A percentile compares a stretch with the other conserved stretches of the same genome.
Conservation (phyloP, 2,329 filamentous ascomycete genomes). For the Diaporthe velutina region DNA sequence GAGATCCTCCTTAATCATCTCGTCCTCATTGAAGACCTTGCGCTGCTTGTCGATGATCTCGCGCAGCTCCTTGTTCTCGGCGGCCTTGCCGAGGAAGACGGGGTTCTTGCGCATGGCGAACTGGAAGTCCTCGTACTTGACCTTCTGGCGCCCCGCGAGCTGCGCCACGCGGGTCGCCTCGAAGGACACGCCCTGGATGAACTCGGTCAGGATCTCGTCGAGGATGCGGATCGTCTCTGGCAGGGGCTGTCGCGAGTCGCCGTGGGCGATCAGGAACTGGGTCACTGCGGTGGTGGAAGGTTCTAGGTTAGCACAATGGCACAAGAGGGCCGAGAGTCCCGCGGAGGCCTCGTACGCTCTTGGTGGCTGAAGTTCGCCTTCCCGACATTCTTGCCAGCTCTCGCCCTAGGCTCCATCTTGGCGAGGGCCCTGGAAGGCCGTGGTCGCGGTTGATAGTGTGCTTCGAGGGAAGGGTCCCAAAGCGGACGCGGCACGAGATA, state of each 20-base stretch:
- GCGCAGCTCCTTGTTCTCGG: conserved; percentile 90
- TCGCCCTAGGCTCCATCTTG: conserved; percentile 81
- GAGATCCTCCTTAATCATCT: conserved; percentile 48
- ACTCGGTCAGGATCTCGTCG: conserved; percentile 96
- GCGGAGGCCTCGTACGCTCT: conserved; percentile 69
- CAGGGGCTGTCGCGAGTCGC: conserved; percentile 82
- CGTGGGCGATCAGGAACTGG: conserved; percentile 83
- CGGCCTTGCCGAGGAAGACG: conserved; percentile 87
- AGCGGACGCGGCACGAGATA: not conserved
- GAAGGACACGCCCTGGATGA: conserved; percentile 94
- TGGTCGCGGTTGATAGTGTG: not conserved
- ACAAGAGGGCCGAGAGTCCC: not conserved
- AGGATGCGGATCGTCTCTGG: conserved; percentile 87
- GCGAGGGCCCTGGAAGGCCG: conserved; percentile 20
- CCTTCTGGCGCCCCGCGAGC: conserved; percentile 91
- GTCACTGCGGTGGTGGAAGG: conserved; percentile 65
- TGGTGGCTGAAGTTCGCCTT: conserved; percentile 83
- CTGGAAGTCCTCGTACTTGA: conserved; percentile 98
- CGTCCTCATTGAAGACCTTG: conserved; percentile 79
- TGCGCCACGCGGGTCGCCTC: conserved; percentile 87
- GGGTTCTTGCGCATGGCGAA: conserved; percentile 91
- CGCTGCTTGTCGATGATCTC: conserved; percentile 86
- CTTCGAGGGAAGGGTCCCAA: not conserved
- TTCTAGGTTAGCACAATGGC: not conserved
- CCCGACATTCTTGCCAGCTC: conserved; percentile 83